phyloP scores from a whole-genome alignment of 148 eudicot genomes.

The Chenopodium formosanum region DNA sequence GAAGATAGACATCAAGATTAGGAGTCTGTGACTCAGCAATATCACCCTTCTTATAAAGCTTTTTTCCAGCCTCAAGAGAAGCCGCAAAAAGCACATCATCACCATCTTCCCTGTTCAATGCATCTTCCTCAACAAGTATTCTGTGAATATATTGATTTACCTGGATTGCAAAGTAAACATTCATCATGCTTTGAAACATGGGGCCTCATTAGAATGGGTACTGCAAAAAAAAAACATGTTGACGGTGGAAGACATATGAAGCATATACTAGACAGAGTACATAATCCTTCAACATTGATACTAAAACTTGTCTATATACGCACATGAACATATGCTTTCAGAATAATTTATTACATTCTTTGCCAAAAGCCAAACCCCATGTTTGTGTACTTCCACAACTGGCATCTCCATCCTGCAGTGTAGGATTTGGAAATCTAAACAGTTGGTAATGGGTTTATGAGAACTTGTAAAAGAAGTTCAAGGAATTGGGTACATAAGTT shows the following conservation, averaged over 20 bases:
- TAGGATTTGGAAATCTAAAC: slow-evolving; percentile 13
- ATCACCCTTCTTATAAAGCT: slow-evolving; percentile 75
- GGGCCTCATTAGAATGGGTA: neutral
- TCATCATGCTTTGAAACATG: neutral
- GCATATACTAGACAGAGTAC: neutral
- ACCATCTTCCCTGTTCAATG: slow-evolving; percentile 38
- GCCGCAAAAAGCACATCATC: slow-evolving; percentile 50
- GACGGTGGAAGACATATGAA: neutral
- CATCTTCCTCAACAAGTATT: slow-evolving; percentile 90
- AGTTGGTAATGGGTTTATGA: slow-evolving; percentile 15
- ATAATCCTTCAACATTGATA: slow-evolving; percentile 18
- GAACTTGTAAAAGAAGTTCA: neutral
- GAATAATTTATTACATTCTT: slow-evolving; percentile 66
- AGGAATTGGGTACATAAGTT: slow-evolving; percentile 8
- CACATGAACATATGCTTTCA: slow-evolving; percentile 45
- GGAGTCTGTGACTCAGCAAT: slow-evolving; percentile 59
- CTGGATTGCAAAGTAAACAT: slow-evolving; percentile 34
- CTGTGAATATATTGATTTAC: slow-evolving; percentile 94
- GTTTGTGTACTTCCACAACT: slow-evolving; percentile 78
- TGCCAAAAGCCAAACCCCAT: slow-evolving; percentile 98
- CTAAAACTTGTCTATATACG: slow-evolving; percentile 30
- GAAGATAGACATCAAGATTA: slow-evolving; percentile 71
- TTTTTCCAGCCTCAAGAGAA: slow-evolving; percentile 62
- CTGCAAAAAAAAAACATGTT: neutral
- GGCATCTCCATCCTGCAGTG: slow-evolving; percentile 94